Percentiles rank a stretch among this genome's conserved stretches.
These are phyloP conservation scores for Morella rubra DNA, from an alignment of 306 rosid species.

Conservation along the genomic window DNA sequence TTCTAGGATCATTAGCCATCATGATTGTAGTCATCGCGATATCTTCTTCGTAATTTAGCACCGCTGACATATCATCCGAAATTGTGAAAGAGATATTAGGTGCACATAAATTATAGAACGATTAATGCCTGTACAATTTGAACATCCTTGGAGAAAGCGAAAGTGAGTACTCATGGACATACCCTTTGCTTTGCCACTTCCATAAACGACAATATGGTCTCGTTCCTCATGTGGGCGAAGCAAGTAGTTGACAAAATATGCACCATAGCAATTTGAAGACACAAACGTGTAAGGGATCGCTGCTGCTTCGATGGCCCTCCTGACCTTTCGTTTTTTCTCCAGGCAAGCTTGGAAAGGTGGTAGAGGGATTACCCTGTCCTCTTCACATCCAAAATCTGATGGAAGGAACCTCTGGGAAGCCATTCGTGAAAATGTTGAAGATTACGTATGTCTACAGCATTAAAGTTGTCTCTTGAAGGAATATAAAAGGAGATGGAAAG, in stretches of 20 bases:
- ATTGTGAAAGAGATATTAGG: not conserved
- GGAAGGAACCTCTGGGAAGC: conserved; percentile 40
- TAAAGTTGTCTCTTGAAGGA: too few species aligned
- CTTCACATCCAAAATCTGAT: conserved; percentile 43
- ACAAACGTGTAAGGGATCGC: conserved; percentile 43
- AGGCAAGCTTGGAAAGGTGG: conserved; percentile 39
- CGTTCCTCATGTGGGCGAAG: conserved; percentile 29
- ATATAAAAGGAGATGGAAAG: not conserved
- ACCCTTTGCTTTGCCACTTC: conserved; percentile 48
- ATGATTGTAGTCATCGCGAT: conserved; percentile 42
- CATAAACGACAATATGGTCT: conserved; percentile 20
- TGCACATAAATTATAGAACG: not conserved
- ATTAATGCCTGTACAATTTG: not conserved
- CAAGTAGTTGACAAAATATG: conserved; percentile 43
- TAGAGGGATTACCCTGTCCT: conserved; percentile 34
- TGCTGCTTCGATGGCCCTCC: conserved; percentile 41
- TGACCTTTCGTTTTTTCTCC: conserved; percentile 34
- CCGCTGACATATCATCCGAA: conserved; percentile 11
- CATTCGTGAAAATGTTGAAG: not conserved
- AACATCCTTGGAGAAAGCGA: not conserved
- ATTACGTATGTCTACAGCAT: not conserved
- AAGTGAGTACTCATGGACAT: not conserved
- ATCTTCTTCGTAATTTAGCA: conserved; percentile 52
- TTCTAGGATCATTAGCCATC: conserved; percentile 44
- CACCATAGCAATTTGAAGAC: conserved; percentile 41